Evolutionary conservation across 2,329 filamentous ascomycete species (phyloP), one percentile per base, ranked within the genome.

Genomic region (Cadophora sp.): DNA sequence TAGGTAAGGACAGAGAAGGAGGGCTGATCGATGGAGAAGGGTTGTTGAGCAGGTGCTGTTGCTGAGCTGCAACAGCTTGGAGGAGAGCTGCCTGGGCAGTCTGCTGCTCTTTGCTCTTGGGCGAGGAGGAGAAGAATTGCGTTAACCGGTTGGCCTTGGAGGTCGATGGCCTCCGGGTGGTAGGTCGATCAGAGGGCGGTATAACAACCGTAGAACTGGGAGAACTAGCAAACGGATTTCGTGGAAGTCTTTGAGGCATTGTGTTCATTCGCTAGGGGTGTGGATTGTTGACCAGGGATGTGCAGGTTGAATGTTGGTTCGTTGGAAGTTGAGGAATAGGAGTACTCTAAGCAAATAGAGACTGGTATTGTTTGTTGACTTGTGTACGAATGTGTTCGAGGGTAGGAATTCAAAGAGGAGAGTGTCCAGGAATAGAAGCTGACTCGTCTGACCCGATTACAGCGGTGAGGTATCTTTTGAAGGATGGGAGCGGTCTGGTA

Each of bases 51-150:
- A 80, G 80, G 73, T 83, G 78, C 74, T 83, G 85, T 72, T 91
- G 87, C 77, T 91, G 87, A 76, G 89, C 87, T 68, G 83, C 80
- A 67, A 85, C 82, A 62, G 83, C 83, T 69, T 87, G 84, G 76
- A 91, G 84, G 58, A 93, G 85, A 67, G 89, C 85, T 74, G 91
- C 88, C 76, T 92, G 86, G 61, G 89, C 85, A 66, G 87, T 84
- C 61, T 84, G 82, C 73, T 89, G 85, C 69, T 89, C 84, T 80
- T 91, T 94, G 72, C 86, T 83, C 82, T 94, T 95, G 72, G 91
- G 90, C 60, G 91, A 91, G 62, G 89, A 88, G 67, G 91, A 92
- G 80, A 97, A 97, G 81, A 97, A 88, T 77, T 94, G 90, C 72
- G 89, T 88, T 74, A 97, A 87, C 77, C 92, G 91, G 79, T 89